Percentiles rank a stretch among this genome's conserved stretches.
Conservation (phyloP, 805 yeast species). For the Saccharomycopsis babjevae region DNA sequence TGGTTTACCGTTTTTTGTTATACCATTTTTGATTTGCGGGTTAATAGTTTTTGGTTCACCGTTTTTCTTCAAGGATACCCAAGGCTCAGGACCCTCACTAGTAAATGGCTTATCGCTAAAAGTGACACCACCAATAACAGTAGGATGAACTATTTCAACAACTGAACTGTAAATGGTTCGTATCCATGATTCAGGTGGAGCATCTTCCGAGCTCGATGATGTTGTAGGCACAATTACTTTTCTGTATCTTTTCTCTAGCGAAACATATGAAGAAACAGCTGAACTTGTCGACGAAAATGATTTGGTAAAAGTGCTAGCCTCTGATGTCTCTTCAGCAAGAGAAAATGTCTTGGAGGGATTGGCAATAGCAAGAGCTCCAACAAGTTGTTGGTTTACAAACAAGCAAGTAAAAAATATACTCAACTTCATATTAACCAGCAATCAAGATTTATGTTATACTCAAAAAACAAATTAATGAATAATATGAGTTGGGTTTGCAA, state of each 20-base stretch:
- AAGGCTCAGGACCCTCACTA: constrained; percentile 61
- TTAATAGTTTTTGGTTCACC: constrained; percentile 73
- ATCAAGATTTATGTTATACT: too few relatives aligned
- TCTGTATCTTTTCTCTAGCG: constrained; percentile 9
- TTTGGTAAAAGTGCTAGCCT: neutral
- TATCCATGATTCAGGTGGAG: constrained; percentile 53
- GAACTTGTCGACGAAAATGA: neutral
- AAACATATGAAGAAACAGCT: neutral
- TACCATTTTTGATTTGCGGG: constrained; percentile 69
- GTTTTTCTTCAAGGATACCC: constrained; percentile 69
- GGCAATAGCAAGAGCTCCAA: neutral
- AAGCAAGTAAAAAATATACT: neutral
- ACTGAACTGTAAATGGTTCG: constrained; percentile 54
- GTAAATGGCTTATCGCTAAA: constrained; percentile 37
- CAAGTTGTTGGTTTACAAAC: neutral
- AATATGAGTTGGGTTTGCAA: neutral
- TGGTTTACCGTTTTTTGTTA: constrained; percentile 55
- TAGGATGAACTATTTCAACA: constrained; percentile 61
- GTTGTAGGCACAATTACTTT: constrained; percentile 24
- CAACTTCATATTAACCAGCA: neutral
- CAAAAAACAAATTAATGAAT: neutral
- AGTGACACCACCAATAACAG: constrained; percentile 49
- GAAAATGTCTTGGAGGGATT: neutral
- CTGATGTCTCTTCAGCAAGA: neutral
- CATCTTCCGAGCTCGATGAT: constrained; percentile 28